A percentile compares a stretch with the other conserved stretches of the same genome.
Evolutionary conservation across 2,329 filamentous ascomycete genomes (phyloP).

Genomic region (Eutypa lata): DNA sequence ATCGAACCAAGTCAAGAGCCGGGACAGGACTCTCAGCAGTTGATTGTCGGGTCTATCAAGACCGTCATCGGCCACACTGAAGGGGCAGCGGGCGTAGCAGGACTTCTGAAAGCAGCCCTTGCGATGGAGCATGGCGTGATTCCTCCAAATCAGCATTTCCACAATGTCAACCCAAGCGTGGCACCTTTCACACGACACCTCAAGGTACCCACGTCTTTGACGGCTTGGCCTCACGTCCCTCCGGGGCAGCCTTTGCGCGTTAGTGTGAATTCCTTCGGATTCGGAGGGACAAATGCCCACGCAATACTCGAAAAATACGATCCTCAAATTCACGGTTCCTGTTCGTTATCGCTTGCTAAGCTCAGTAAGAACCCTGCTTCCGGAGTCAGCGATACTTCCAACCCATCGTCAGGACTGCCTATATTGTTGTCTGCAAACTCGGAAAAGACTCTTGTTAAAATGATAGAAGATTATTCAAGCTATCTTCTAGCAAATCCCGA

Average conservation of each 20-base stretch:
- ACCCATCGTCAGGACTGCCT: not conserved
- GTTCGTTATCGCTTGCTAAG: too few relatives aligned
- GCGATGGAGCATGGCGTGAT: constrained; percentile 2
- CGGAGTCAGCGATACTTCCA: not conserved
- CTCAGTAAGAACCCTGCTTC: too few relatives aligned
- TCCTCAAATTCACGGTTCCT: not conserved
- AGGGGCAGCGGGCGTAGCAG: constrained; percentile 9
- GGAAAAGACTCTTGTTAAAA: not conserved
- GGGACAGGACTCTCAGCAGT: not conserved
- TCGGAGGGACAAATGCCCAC: constrained; percentile 14
- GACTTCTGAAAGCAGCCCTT: constrained; percentile 6
- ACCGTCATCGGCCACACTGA: constrained; percentile 11
- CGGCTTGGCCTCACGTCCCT: constrained; percentile 4
- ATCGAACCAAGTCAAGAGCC: not conserved
- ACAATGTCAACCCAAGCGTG: constrained; percentile 1
- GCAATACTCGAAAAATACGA: constrained; percentile 13
- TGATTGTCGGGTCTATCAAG: constrained; percentile 12
- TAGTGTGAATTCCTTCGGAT: constrained; percentile 9
- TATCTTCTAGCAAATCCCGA: not conserved
- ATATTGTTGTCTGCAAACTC: constrained; percentile 4
- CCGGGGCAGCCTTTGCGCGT: not conserved
- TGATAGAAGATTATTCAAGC: not conserved
- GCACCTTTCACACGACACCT: constrained; percentile 3
- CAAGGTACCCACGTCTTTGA: not conserved
- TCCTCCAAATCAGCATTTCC: constrained; percentile 12